Base-by-base conservation (phyloP, 768 basidiomycete genomes). In the Boletus huronensis region DNA sequence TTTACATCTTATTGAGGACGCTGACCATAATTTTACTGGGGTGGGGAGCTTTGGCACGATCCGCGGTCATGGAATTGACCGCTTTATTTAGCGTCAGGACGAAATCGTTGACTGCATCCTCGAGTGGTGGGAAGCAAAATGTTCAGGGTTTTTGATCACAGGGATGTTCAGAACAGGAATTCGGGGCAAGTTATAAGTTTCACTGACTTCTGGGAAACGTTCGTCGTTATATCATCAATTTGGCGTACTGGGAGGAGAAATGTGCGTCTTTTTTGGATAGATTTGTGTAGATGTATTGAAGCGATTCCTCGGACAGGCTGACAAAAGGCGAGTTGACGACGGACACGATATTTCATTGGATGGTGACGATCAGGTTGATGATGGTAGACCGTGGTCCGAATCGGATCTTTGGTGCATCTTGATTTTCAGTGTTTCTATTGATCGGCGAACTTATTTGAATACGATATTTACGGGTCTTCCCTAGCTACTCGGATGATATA, bases 11-110 rank as follows among this genome's bases (percentile, higher is more conserved):
- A 71, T 90, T 36, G 90, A 92, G 66, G 79, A 78, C 41, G 87
- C 85, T 8, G 88, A 90, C 71, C 90, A 92, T 64, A 92, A 91
- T 69, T 87, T 85, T 61, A 83, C 81, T 23, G 82, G 84, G 23
- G 79, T 80, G 54, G 40, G 76, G 53, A 25, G 6, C 31, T 26
- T 48, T 32, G 29, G 6, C 10, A 29, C 26, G 21, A 7, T 47
- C 36, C 23, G 14, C 31, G 17, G 25, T 48, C 17, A 35, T 51
- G 32, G 47, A 29, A 51, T 32, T 60, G n/a, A 58, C 48, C 5
- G 17, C 19, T 48, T 35, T 36, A 29, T 41, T 11, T 57, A 81
- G 80, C 78, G 79, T 52, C 80, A 82, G 58, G 85, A 88, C 51
- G 81, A 88, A 48, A 77, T 92, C 14, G 82, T 88, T 19, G 79